phyloP scores from a whole-genome alignment of 768 basidiomycete species.

The Boletus coccyginus region DNA sequence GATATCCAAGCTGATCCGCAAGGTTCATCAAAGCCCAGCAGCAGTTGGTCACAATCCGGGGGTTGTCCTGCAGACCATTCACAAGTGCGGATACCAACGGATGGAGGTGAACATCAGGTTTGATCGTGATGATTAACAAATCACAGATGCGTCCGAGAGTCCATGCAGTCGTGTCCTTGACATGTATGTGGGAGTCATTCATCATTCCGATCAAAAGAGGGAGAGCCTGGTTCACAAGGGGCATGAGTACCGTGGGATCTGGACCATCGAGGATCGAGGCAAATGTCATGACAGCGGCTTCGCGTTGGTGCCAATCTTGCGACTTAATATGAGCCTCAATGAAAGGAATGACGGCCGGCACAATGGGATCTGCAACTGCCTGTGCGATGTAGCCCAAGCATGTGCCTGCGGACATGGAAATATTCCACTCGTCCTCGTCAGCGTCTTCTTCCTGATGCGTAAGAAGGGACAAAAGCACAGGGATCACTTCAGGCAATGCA shows the following conservation, averaged over 20 bases:
- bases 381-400: slow-evolving; percentile 87
- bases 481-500: slow-evolving; percentile 91
- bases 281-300: slow-evolving; percentile 98
- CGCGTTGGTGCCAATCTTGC: slow-evolving; percentile 91
- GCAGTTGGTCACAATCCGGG: slow-evolving; percentile 88
- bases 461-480: slow-evolving; percentile 84
- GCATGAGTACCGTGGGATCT: slow-evolving; percentile 80
- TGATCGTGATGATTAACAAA: slow-evolving; percentile 78
- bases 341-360: slow-evolving; percentile 93
- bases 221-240: slow-evolving; percentile 91
- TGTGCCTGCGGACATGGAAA: slow-evolving; percentile 94
- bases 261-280: slow-evolving; percentile 98
- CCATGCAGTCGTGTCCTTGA: slow-evolving; percentile 98
- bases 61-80: slow-evolving; percentile 70
- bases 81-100: slow-evolving; percentile 83
- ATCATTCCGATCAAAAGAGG: slow-evolving; percentile 96
- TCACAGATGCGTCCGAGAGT: slow-evolving; percentile 96
- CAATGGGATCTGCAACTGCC: slow-evolving; percentile 87
- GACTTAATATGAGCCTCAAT: slow-evolving; percentile 95
- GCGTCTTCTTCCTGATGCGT: slow-evolving; percentile 95
- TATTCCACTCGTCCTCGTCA: slow-evolving; percentile 98
- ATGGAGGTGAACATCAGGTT: slow-evolving; percentile 85
- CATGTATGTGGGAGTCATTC: slow-evolving; percentile 77
- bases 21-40: slow-evolving; percentile 98
- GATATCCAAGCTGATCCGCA: slow-evolving; percentile 80